These are phyloP conservation scores for Hericium rajendrae DNA, from an alignment of 768 basidiomycete genomes.

Conservation along the genomic window DNA sequence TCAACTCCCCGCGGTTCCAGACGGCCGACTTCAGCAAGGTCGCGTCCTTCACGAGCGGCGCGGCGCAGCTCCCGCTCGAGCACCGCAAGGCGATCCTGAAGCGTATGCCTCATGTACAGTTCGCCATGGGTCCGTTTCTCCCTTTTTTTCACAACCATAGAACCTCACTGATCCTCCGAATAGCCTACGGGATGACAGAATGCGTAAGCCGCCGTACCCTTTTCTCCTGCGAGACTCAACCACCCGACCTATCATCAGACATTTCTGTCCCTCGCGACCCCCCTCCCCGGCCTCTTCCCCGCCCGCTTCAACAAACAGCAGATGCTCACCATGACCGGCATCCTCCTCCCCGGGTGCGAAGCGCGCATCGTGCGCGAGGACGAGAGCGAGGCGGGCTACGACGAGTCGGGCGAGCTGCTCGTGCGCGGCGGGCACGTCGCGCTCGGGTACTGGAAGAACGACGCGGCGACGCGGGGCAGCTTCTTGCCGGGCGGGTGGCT, in stretches of 20 bases:
- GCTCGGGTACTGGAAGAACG: slow-evolving; percentile 67
- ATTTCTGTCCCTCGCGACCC: background rate
- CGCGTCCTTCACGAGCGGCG: background rate
- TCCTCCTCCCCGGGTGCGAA: slow-evolving; percentile 56
- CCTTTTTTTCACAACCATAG: background rate
- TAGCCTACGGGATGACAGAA: slow-evolving; percentile 45
- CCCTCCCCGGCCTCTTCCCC: background rate
- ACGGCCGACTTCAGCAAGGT: slow-evolving; percentile 2
- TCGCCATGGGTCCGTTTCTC: too few species aligned
- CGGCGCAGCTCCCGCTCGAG: background rate
- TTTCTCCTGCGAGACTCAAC: background rate
- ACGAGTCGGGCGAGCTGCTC: slow-evolving; percentile 62
- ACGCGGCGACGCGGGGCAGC: slow-evolving; percentile 52
- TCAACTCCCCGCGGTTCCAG: slow-evolving; percentile 2
- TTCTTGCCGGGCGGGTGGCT: slow-evolving; percentile 67
- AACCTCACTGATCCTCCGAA: background rate
- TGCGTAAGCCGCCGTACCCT: background rate
- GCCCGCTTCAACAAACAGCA: background rate
- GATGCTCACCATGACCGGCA: slow-evolving; percentile 33
- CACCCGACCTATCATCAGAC: too few species aligned
- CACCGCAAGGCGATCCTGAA: background rate
- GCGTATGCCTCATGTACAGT: background rate
- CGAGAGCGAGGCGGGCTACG: slow-evolving; percentile 39
- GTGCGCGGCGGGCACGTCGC: slow-evolving; percentile 46
- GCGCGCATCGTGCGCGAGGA: slow-evolving; percentile 52